These are phyloP conservation scores for Periconia sp. DNA, from an alignment of 2,329 filamentous ascomycete species.

Conservation along the genomic window DNA sequence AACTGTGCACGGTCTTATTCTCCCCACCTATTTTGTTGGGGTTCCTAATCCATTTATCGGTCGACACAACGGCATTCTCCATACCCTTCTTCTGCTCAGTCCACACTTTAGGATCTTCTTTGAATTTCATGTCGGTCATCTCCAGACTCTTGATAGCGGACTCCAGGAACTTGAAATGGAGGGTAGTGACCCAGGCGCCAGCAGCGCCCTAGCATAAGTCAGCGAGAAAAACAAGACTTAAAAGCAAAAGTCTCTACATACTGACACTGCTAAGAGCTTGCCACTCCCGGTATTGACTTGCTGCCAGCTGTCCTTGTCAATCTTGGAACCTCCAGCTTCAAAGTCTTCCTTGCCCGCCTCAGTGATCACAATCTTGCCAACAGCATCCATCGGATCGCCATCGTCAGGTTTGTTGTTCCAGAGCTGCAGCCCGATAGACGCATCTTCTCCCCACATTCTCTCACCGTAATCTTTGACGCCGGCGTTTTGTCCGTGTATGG, in stretches of 20 bases:
- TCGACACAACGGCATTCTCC: background rate
- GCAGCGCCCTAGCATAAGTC: background rate
- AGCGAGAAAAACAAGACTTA: background rate
- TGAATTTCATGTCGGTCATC: background rate
- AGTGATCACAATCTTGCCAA: constrained; percentile 1
- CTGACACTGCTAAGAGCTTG: background rate
- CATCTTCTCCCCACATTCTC: background rate
- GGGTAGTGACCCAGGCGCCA: background rate
- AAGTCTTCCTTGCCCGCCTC: background rate
- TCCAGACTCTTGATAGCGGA: background rate
- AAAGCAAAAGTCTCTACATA: background rate
- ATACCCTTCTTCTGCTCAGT: background rate
- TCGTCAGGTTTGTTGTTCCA: constrained; percentile 5
- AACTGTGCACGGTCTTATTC: too few relatives aligned
- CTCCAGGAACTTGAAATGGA: constrained; percentile 2
- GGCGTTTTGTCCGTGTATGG: background rate
- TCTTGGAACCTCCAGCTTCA: constrained; percentile 1
- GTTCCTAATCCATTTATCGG: background rate
- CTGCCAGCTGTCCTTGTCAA: too few relatives aligned
- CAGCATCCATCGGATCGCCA: constrained; percentile 2
- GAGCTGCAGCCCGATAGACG: background rate
- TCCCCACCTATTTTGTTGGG: background rate
- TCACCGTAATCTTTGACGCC: background rate
- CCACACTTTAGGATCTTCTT: background rate
- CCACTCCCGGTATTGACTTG: background rate